phyloP scores from a whole-genome alignment of 495 filamentous ascomycete genomes.

The Collariella sp. region DNA sequence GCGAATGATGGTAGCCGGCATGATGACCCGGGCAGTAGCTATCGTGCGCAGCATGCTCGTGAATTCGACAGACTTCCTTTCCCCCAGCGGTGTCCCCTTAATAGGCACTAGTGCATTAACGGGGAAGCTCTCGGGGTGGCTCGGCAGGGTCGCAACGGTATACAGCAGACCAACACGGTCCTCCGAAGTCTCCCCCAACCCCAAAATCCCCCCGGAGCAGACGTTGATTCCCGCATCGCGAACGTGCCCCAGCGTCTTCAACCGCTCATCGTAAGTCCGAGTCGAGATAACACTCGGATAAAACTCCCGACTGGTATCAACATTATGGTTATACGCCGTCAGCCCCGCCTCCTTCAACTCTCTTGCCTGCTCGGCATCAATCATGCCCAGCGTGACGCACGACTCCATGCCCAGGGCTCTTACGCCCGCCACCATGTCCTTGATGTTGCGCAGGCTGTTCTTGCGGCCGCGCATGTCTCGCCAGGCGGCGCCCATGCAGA shows the following conservation, averaged over 20 bases:
- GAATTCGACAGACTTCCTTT: constrained; percentile 60
- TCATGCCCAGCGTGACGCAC: constrained; percentile 85
- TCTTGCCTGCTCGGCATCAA: constrained; percentile 64
- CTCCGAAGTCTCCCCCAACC: constrained; percentile 62
- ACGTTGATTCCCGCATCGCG: constrained; percentile 77
- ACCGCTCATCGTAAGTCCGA: constrained; percentile 71
- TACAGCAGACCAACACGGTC: constrained; percentile 74
- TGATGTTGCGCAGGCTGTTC: constrained; percentile 65
- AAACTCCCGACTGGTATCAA: constrained; percentile 78
- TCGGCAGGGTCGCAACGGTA: constrained; percentile 64
- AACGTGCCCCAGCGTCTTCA: constrained; percentile 65
- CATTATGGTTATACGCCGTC: constrained; percentile 85
- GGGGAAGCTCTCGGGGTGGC: constrained; percentile 75
- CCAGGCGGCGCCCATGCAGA: constrained; percentile 91
- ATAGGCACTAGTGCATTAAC: constrained; percentile 83
- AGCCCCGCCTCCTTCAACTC: constrained; percentile 74
- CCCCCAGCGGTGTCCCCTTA: constrained; percentile 71
- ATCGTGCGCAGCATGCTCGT: constrained; percentile 64
- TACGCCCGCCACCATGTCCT: constrained; percentile 71
- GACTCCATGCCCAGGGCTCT: constrained; percentile 74
- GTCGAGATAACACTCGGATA: constrained; percentile 77
- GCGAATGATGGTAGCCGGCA: constrained; percentile 72
- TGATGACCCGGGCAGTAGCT: constrained; percentile 66
- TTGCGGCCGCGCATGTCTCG: constrained; percentile 85
- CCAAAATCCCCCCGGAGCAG: constrained; percentile 75